Evolutionary conservation across 768 basidiomycete genomes (phyloP), one percentile per base, ranked within the genome.

Genomic region (Russula virescens): DNA sequence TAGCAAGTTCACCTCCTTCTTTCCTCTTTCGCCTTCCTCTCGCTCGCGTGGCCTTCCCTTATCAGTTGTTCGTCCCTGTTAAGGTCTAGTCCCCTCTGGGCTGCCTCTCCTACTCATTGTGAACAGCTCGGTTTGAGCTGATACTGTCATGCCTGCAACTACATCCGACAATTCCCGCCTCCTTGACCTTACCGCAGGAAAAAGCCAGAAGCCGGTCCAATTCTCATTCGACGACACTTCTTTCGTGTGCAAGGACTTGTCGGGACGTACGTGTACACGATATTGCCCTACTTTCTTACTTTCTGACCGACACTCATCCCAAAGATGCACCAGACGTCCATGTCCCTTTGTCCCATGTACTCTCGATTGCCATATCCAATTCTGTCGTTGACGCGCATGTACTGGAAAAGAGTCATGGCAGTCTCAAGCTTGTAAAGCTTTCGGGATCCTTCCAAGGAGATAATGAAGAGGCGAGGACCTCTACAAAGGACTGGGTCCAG

Each of bases 401-500:
- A 66, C 65, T 91, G 47, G 73, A 72, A 0, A 77, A 78, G 64
- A 74, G 76, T 60, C 78, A 77, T 50, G 72, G 69, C 2, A 66
- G 71, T 26, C 72, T 79, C 34, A 68, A 68, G 7, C 75, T 88
- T 34, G 70, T 73, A 40, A 75, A 77, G 26, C 53, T 83, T 43
- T 75, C 75, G 18, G 85, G 85, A 6, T 68, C 75, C 11, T 73
- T 79, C 7, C 58, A 72, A 31, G 73, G 25, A 13, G 53, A 63
- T 34, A 31, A 75, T 11, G 73, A 70, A 1, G 73, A 71, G 16
- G 65, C 69, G 26, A 60, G 63, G 19, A 21, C 49, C 18, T 9
- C 40, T 5, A 78, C 78, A 3, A 64, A 73, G 21, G 75, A 79
- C 54, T 92, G 89, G 85, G 78, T 79, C 18, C 75, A 77, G 52